These are phyloP conservation scores for Ganoderma multipileum DNA, from an alignment of 1,284 basidiomycete genomes.

Conservation along the genomic window DNA sequence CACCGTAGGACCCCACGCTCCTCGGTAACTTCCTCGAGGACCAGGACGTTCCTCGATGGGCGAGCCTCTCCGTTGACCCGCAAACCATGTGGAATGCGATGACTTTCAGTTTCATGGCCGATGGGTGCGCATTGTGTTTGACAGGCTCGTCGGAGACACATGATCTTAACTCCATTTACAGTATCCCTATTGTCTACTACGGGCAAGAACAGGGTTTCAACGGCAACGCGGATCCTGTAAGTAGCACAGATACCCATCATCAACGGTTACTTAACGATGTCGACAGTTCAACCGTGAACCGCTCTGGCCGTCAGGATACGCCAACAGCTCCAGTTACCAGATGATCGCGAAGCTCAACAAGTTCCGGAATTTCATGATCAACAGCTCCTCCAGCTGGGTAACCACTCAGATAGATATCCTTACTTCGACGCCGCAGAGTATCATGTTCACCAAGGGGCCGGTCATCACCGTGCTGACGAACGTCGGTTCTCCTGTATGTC, in stretches of 20 bases:
- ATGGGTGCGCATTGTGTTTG: constrained; percentile 39
- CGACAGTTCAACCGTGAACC: constrained; percentile 75
- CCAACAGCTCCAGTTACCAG: constrained; percentile 64
- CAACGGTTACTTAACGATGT: neutral
- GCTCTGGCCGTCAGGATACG: constrained; percentile 77
- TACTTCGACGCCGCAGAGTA: constrained; percentile 58
- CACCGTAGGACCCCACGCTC: constrained; percentile 39
- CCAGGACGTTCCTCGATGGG: constrained; percentile 62
- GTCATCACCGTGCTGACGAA: constrained; percentile 79
- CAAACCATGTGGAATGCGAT: constrained; percentile 47
- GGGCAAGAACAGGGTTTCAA: constrained; percentile 60
- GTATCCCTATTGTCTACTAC: constrained; percentile 64
- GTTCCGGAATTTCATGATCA: constrained; percentile 74
- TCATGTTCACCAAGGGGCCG: constrained; percentile 77
- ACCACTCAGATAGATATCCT: constrained; percentile 64
- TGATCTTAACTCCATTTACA: constrained; percentile 39
- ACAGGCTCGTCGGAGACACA: neutral
- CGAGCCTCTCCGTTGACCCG: constrained; percentile 47
- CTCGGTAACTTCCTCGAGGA: constrained; percentile 68
- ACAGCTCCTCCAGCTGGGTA: constrained; percentile 63
- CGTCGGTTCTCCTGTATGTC: constrained; percentile 73
- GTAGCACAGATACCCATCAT: neutral
- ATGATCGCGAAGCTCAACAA: constrained; percentile 69
- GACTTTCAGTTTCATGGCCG: constrained; percentile 44
- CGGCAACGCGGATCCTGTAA: constrained; percentile 44